Percentiles rank a stretch among this genome's conserved stretches.
phyloP scores from a whole-genome alignment of 2,329 filamentous ascomycete species.

The Macrophomina tecta region DNA sequence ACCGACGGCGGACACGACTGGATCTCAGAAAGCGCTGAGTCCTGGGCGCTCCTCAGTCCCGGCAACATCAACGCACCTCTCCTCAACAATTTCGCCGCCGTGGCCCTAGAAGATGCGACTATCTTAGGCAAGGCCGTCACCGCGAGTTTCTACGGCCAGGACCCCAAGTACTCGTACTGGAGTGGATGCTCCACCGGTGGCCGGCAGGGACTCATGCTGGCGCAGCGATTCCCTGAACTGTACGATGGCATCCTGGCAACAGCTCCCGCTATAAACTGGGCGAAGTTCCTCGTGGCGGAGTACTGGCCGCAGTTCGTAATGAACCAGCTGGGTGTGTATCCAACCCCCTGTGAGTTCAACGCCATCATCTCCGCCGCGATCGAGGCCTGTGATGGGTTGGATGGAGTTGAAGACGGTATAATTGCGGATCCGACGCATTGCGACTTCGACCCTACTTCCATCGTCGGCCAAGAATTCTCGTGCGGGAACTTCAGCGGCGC shows the following conservation, averaged over 20 bases:
- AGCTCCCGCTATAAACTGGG: slow-evolving; percentile 48
- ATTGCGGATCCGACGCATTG: neutral
- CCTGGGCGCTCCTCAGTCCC: slow-evolving; percentile 30
- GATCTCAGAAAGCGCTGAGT: neutral
- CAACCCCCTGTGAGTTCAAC: slow-evolving; percentile 30
- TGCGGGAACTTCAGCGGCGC: slow-evolving; percentile 34
- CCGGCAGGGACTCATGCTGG: slow-evolving; percentile 45
- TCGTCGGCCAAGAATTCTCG: slow-evolving; percentile 37
- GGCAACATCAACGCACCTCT: slow-evolving; percentile 24
- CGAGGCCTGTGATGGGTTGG: slow-evolving; percentile 25
- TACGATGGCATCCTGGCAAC: slow-evolving; percentile 50
- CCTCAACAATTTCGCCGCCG: slow-evolving; percentile 25
- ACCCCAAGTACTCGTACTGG: slow-evolving; percentile 45
- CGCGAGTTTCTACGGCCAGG: slow-evolving; percentile 29
- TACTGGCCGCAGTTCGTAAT: slow-evolving; percentile 41
- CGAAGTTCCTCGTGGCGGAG: slow-evolving; percentile 33
- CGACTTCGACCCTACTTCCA: slow-evolving; percentile 20
- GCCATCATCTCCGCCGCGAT: slow-evolving; percentile 29
- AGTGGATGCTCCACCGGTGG: slow-evolving; percentile 48
- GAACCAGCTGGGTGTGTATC: slow-evolving; percentile 36
- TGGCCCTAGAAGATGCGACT: slow-evolving; percentile 30
- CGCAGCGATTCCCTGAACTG: slow-evolving; percentile 45
- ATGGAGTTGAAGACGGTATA: slow-evolving; percentile 30
- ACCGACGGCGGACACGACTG: slow-evolving; percentile 26
- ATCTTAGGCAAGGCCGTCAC: slow-evolving; percentile 29